These are phyloP conservation scores for Pestalotiopsis sp. DNA, from an alignment of 2,329 filamentous ascomycete species.

Conservation along the genomic window DNA sequence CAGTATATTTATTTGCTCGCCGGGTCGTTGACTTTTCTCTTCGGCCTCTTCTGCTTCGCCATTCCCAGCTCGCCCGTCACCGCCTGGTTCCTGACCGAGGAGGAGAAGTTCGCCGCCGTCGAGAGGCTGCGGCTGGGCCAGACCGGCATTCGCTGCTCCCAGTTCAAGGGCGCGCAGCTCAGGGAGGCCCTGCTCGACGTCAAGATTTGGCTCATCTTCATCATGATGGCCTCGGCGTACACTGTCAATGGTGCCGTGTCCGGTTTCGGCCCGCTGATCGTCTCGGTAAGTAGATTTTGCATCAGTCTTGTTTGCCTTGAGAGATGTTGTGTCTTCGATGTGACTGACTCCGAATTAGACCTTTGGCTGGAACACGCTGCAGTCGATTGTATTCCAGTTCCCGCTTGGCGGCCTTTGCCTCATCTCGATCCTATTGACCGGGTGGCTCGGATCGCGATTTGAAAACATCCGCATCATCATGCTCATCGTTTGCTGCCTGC, in stretches of 20 bases:
- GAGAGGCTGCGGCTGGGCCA: slow-evolving; percentile 65
- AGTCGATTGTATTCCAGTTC: slow-evolving; percentile 75
- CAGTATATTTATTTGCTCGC: slow-evolving; percentile 73
- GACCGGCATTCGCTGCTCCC: slow-evolving; percentile 63
- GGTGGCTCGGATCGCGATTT: slow-evolving; percentile 63
- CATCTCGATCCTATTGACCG: slow-evolving; percentile 66
- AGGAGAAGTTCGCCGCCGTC: slow-evolving; percentile 66
- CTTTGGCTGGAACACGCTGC: slow-evolving; percentile 65
- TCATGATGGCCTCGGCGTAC: slow-evolving; percentile 73
- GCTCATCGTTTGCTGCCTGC: slow-evolving; percentile 68
- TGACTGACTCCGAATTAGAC: slow-evolving; percentile 37
- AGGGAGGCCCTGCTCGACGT: slow-evolving; percentile 59
- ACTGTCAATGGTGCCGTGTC: slow-evolving; percentile 73
- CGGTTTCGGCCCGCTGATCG: slow-evolving; percentile 73
- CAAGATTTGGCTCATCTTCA: slow-evolving; percentile 64
- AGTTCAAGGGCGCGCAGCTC: slow-evolving; percentile 62
- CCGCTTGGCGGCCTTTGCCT: slow-evolving; percentile 72
- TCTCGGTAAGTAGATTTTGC: slow-evolving; percentile 41
- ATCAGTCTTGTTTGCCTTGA: not conserved
- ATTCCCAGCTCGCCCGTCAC: slow-evolving; percentile 67
- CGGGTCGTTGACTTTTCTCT: slow-evolving; percentile 64
- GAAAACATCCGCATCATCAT: slow-evolving; percentile 67
- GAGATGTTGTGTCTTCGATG: not conserved
- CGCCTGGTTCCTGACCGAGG: slow-evolving; percentile 68
- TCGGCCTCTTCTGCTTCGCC: slow-evolving; percentile 66